A percentile compares a stretch with the other conserved stretches of the same genome.
phyloP scores from a whole-genome alignment of 2,329 filamentous ascomycete genomes.

The Exserohilum rostratum region DNA sequence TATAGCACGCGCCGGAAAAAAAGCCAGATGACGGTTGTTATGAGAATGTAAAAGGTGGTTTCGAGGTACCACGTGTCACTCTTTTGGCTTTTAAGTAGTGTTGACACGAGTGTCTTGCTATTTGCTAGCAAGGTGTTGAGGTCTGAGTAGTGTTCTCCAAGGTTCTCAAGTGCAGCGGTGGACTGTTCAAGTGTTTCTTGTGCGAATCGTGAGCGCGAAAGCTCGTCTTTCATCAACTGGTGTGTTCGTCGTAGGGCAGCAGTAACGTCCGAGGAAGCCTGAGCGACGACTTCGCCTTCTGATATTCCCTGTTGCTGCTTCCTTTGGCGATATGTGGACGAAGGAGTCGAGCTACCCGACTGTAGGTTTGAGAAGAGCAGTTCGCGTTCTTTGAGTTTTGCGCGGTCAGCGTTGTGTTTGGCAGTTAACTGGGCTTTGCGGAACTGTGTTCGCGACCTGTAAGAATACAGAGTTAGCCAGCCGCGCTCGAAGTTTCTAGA shows the following conservation, averaged over 20 bases:
- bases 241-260: slow-evolving; percentile 83
- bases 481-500: too few species aligned
- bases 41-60: slow-evolving; percentile 82
- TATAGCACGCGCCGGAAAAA: slow-evolving; percentile 84
- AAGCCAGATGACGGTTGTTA: slow-evolving; percentile 81
- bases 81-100: slow-evolving; percentile 85
- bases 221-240: slow-evolving; percentile 81
- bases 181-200: slow-evolving; percentile 86
- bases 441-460: slow-evolving; percentile 69
- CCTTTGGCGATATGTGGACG: slow-evolving; percentile 45
- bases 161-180: slow-evolving; percentile 77
- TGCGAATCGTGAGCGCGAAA: slow-evolving; percentile 86
- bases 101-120: slow-evolving; percentile 76
- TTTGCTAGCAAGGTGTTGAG: slow-evolving; percentile 78
- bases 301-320: slow-evolving; percentile 60
- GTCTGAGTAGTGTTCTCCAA: slow-evolving; percentile 80
- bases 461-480: slow-evolving; percentile 2
- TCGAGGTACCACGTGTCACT: slow-evolving; percentile 98
- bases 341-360: slow-evolving; percentile 46
- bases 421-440: slow-evolving; percentile 81
- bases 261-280: slow-evolving; percentile 83
- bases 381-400: slow-evolving; percentile 77
- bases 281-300: slow-evolving; percentile 74
- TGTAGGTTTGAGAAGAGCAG: slow-evolving; percentile 72
- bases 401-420: slow-evolving; percentile 73